Conservation (phyloP, 805 yeast species). For the Saccharomycopsis malanga region DNA sequence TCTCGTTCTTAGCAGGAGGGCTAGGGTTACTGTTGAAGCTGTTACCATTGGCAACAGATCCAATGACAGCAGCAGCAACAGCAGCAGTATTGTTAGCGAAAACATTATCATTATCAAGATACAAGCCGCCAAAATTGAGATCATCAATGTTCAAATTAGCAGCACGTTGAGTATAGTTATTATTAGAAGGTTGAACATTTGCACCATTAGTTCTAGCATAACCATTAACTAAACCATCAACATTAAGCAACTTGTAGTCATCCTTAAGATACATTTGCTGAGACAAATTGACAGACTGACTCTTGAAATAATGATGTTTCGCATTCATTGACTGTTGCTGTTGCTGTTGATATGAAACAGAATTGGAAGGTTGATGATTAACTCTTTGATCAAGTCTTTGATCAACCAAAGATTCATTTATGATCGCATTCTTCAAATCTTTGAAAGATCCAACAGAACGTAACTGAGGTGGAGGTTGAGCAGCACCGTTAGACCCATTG, state of each 20-base stretch:
- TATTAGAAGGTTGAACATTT: neutral
- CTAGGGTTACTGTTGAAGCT: neutral
- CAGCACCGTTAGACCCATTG: neutral
- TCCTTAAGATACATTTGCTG: slow-evolving; percentile 24
- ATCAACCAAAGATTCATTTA: slow-evolving; percentile 12
- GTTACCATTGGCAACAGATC: neutral
- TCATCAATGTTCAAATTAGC: slow-evolving; percentile 7
- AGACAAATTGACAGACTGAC: slow-evolving; percentile 13
- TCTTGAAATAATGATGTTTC: slow-evolving; percentile 11
- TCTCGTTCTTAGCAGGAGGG: neutral
- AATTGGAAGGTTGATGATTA: too few species aligned
- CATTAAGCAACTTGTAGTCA: neutral
- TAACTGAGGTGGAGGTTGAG: slow-evolving; percentile 1
- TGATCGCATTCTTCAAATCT: slow-evolving; percentile 14
- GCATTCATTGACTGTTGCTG: neutral
- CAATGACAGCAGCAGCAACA: too few species aligned
- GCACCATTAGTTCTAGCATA: neutral
- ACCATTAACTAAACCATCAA: neutral
- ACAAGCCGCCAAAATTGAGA: slow-evolving; percentile 1
- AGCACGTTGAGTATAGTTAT: neutral
- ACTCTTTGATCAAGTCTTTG: neutral
- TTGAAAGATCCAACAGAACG: slow-evolving; percentile 16
- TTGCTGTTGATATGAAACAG: neutral
- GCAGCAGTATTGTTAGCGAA: neutral
- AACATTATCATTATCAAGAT: slow-evolving; percentile 4